A percentile compares a stretch with the other conserved stretches of the same genome.
Evolutionary conservation across 73 alveolate species (phyloP).

Genomic region (Paramecium octaurelia): DNA sequence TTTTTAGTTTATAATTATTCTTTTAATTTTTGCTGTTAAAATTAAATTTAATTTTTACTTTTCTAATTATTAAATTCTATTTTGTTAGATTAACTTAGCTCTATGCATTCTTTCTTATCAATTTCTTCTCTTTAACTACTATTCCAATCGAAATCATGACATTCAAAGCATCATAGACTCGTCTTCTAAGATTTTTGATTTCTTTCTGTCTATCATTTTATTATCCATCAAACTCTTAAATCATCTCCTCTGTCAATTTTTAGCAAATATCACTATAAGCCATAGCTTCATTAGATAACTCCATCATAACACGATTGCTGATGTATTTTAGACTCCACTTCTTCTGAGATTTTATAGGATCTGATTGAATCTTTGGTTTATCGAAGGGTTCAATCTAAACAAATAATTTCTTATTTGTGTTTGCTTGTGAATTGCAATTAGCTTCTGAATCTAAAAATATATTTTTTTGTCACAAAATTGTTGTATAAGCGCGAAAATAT

Average conservation of each 20-base stretch:
- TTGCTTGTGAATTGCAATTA: neutral
- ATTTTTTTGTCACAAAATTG: neutral
- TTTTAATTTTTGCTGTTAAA: conserved; percentile 19
- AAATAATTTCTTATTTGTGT: neutral
- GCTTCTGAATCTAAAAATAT: neutral
- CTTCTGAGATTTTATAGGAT: neutral
- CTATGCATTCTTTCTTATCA: neutral
- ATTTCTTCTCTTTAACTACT: conserved; percentile 48
- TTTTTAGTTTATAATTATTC: neutral
- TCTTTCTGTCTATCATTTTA: neutral
- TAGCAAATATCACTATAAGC: neutral
- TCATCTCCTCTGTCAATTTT: neutral
- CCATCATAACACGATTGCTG: neutral
- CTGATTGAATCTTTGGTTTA: neutral
- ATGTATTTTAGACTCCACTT: conserved; percentile 40
- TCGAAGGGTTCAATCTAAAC: neutral
- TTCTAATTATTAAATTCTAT: neutral
- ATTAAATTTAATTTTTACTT: neutral
- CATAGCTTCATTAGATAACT: neutral
- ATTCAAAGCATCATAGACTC: conserved; percentile 84
- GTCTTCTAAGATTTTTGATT: conserved; percentile 71
- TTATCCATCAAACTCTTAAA: neutral
- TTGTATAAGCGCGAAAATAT: conserved; percentile 38
- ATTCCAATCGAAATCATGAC: conserved; percentile 75
- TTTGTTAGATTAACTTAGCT: neutral